A percentile compares a stretch with the other conserved stretches of the same genome.
These are phyloP conservation scores for Rubroshorea leprosula DNA, from an alignment of 345 rosid species.

Conservation along the genomic window DNA sequence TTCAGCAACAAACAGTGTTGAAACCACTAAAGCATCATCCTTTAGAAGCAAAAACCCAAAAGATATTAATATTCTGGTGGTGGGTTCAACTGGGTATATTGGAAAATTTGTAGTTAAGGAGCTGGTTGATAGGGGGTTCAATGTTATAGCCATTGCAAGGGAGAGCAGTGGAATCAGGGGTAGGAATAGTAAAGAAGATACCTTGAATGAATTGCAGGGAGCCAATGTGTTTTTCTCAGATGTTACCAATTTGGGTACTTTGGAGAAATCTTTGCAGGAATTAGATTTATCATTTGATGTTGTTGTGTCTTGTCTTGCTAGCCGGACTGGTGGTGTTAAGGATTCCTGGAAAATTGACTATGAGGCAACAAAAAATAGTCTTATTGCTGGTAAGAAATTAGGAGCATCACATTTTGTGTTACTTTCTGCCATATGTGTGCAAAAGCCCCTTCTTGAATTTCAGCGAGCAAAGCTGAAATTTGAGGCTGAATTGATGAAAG, in stretches of 20 bases:
- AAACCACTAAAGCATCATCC: constrained; percentile 26
- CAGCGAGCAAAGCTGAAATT: constrained; percentile 89
- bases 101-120: constrained; percentile 84
- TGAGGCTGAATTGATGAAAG: constrained; percentile 66
- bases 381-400: constrained; percentile 60
- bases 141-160: constrained; percentile 75
- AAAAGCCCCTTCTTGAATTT: constrained; percentile 79
- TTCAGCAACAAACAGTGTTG: constrained; percentile 30
- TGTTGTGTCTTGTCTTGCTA: constrained; percentile 90
- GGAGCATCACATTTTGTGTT: constrained; percentile 83
- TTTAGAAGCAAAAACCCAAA: constrained; percentile 56
- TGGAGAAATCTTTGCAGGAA: constrained; percentile 45
- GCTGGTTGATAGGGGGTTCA: constrained; percentile 72
- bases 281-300: constrained; percentile 58
- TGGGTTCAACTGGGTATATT: constrained; percentile 92
- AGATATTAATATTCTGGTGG: constrained; percentile 67
- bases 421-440: constrained; percentile 92
- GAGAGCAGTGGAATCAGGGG: constrained; percentile 81
- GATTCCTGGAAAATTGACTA: constrained; percentile 97
- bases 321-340: constrained; percentile 75
- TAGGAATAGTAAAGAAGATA: constrained; percentile 53
- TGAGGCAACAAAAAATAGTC: constrained; percentile 83
- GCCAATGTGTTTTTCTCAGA: constrained; percentile 82
- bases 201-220: constrained; percentile 48
- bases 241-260: constrained; percentile 50